Base-by-base conservation (phyloP, 192 early-diverging fungal genomes). In the Backusella sp. region DNA sequence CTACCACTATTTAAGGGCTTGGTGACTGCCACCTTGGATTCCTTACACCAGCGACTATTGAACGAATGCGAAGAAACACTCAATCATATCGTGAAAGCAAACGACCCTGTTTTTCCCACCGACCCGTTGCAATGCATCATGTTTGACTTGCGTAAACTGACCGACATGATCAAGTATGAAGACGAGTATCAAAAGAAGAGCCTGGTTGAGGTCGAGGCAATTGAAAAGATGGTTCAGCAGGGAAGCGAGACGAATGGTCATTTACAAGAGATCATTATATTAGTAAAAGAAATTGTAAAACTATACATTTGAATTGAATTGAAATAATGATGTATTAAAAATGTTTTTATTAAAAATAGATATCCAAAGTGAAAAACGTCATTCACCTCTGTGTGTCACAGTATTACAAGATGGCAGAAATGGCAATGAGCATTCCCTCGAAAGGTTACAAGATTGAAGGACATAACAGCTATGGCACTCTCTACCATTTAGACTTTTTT, bases 391-490 rank as follows among this genome's bases (percentile, higher is more conserved):
- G 76, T 46, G 46, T 83, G 17, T 70, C 75, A n/a, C 78, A 80
- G 30, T 74, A 83, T 59, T 77, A 83, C 62, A 72, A 74, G 37
- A 28, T 73, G 14, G 53, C 74, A n/a, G 82, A 83, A 66, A 77
- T 78, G 37, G 78, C 82, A 6, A 80, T 83, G 76, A 68, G 80
- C 4, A 83, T 83, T 26, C 82, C 82, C 3, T 77, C 72, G 41
- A 80, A 83, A 44, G 82, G 82, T 8, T 83, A 75, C 36, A 78
- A 68, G 69, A 80, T 83, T 21, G 82, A 83, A 70, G 82, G 82
- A 23, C 66, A 39, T 21, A 83, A 83, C 32, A 79, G 67, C 34
- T 62, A 70, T 35, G 80, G 73, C 5, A 62, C 56, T 28, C 56
- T 62, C 56, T 62, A 62, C 12, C 7, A 28, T 28, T 62, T 62